Conservation (phyloP, 108 stramenopile species). For the Discostella stelligeroides region DNA sequence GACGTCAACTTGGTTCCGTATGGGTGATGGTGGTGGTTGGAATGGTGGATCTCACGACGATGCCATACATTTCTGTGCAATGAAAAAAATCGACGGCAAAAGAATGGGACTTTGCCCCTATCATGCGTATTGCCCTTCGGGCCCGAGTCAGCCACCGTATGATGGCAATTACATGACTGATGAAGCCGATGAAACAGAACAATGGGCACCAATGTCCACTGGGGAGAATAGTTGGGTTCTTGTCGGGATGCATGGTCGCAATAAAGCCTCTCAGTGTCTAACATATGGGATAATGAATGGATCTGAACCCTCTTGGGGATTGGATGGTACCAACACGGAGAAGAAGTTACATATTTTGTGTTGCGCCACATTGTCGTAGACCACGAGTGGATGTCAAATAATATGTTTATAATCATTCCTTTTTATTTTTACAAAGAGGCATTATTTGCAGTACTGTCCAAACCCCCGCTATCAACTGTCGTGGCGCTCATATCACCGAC, state of each 20-base stretch:
- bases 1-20: background rate
- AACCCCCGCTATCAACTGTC: background rate
- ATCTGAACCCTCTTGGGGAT: constrained; percentile 29
- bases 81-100: constrained; percentile 9
- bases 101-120: constrained; percentile 30
- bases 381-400: too few relatives aligned
- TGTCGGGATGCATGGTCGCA: constrained; percentile 18
- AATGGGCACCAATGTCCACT: constrained; percentile 32
- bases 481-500: background rate
- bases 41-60: constrained; percentile 20
- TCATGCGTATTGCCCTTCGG: constrained; percentile 31
- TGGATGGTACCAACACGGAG: constrained; percentile 22
- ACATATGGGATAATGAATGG: constrained; percentile 23
- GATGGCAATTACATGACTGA: constrained; percentile 12
- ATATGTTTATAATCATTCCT: too few relatives aligned
- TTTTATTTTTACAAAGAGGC: too few relatives aligned
- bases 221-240: constrained; percentile 36
- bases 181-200: constrained; percentile 17
- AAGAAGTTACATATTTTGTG: constrained; percentile 33
- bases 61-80: constrained; percentile 12
- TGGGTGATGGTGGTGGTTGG: constrained; percentile 2
- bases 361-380: constrained; percentile 13
- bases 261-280: constrained; percentile 27
- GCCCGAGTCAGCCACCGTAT: constrained; percentile 18
- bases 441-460: background rate